A percentile compares a stretch with the other conserved stretches of the same genome.
These are phyloP conservation scores for baker's yeast (Saccharomyces cerevisiae) DNA, from an alignment of 805 yeast species.

Conservation along the genomic window DNA sequence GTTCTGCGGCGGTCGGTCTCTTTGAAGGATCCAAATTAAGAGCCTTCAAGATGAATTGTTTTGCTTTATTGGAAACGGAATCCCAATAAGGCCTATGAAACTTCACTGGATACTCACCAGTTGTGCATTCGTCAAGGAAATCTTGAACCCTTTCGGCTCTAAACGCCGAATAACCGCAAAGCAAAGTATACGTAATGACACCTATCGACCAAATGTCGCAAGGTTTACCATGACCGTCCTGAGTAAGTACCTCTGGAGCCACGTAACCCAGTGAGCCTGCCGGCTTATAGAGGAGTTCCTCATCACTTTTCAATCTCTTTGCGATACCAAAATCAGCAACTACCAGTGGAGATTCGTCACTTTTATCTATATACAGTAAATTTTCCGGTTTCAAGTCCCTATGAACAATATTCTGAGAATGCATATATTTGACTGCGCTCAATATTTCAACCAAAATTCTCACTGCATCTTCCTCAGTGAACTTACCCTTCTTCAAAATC, in stretches of 20 bases:
- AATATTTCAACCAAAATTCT: slow-evolving; percentile 60
- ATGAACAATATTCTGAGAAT: slow-evolving; percentile 69
- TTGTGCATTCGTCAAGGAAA: slow-evolving; percentile 65
- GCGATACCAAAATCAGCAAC: slow-evolving; percentile 93
- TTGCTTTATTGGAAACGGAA: slow-evolving; percentile 69
- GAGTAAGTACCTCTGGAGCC: slow-evolving; percentile 83
- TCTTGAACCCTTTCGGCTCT: slow-evolving; percentile 70
- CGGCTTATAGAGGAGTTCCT: slow-evolving; percentile 52
- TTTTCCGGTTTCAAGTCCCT: slow-evolving; percentile 91
- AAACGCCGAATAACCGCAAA: slow-evolving; percentile 87
- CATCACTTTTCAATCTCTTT: slow-evolving; percentile 49
- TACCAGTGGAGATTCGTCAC: slow-evolving; percentile 58
- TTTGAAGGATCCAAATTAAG: slow-evolving; percentile 56
- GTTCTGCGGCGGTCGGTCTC: slow-evolving; percentile 55
- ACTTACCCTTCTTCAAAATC: slow-evolving; percentile 65
- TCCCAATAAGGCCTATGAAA: slow-evolving; percentile 83
- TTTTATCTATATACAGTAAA: slow-evolving; percentile 53
- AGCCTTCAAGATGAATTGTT: slow-evolving; percentile 60
- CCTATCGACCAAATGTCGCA: slow-evolving; percentile 94
- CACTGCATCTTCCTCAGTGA: slow-evolving; percentile 81
- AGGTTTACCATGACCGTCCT: slow-evolving; percentile 84
- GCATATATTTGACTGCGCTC: slow-evolving; percentile 69
- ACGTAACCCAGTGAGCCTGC: slow-evolving; percentile 93
- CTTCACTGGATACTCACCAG: slow-evolving; percentile 59
- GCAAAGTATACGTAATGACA: slow-evolving; percentile 75